Percentiles rank a stretch among this genome's conserved stretches.
These are phyloP conservation scores for Arthrinium puccinioides DNA, from an alignment of 2,329 filamentous ascomycete species.

Conservation along the genomic window DNA sequence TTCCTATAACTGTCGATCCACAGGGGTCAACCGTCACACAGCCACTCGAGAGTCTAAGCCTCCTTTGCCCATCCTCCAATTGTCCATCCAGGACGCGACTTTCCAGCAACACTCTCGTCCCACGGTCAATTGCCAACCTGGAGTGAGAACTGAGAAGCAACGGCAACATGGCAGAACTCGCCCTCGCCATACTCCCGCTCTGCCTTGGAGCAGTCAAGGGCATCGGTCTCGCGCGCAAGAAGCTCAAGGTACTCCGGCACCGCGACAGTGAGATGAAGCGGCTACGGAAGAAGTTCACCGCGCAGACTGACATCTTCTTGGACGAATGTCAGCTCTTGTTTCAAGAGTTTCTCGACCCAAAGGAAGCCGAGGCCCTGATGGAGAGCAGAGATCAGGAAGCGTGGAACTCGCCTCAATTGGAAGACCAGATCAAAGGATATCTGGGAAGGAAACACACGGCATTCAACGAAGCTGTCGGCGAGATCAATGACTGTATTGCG, in stretches of 20 bases:
- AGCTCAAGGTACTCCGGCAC: slow-evolving; percentile 8
- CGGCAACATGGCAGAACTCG: slow-evolving; percentile 12
- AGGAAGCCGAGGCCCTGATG: slow-evolving; percentile 7
- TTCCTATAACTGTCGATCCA: too few relatives aligned
- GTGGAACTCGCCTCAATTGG: slow-evolving; percentile 4
- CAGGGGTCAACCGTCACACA: too few relatives aligned
- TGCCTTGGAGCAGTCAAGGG: slow-evolving; percentile 8
- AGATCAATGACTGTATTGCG: background rate
- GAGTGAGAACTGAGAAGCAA: too few relatives aligned
- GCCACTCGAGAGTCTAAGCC: too few relatives aligned
- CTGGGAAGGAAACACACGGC: slow-evolving; percentile 1
- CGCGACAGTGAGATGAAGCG: slow-evolving; percentile 8
- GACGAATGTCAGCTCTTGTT: slow-evolving; percentile 10
- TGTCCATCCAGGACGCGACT: too few relatives aligned
- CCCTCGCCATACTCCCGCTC: slow-evolving; percentile 10
- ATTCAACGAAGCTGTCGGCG: background rate
- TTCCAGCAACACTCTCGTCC: too few relatives aligned
- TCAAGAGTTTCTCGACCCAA: slow-evolving; percentile 6
- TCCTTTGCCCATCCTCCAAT: too few relatives aligned
- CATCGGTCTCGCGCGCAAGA: slow-evolving; percentile 5
- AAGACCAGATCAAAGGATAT: background rate
- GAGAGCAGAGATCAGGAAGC: slow-evolving; percentile 1
- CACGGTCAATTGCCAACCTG: too few relatives aligned
- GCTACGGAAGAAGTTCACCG: slow-evolving; percentile 8
- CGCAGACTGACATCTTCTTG: slow-evolving; percentile 8